Evolutionary conservation across 495 filamentous ascomycete species (phyloP).

Genomic region (Pseudotulostoma volvatum): DNA sequence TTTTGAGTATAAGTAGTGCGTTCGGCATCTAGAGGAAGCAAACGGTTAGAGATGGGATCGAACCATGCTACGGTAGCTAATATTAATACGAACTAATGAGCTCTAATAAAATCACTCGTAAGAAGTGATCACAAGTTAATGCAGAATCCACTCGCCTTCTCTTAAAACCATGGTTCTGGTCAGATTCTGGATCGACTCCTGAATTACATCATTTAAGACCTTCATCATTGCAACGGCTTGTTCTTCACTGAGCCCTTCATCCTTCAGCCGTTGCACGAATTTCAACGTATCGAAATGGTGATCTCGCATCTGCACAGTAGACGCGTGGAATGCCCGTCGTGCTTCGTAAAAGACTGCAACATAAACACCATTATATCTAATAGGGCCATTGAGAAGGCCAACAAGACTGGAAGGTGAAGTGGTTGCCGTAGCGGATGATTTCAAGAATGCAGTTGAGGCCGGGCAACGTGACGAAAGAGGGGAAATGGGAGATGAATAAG

Average conservation of each 20-base stretch:
- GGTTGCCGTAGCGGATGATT: slow-evolving; percentile 4
- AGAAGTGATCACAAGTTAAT: too few relatives aligned
- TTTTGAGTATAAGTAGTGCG: slow-evolving; percentile 88
- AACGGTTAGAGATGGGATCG: too few relatives aligned
- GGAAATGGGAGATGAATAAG: slow-evolving; percentile 8
- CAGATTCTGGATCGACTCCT: slow-evolving; percentile 95
- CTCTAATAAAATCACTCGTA: too few relatives aligned
- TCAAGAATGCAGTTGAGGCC: slow-evolving; percentile 4
- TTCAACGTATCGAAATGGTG: slow-evolving; percentile 98
- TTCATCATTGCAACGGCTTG: slow-evolving; percentile 96
- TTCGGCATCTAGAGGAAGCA: slow-evolving; percentile 29
- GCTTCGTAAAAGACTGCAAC: slow-evolving; percentile 27
- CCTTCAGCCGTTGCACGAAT: slow-evolving; percentile 78
- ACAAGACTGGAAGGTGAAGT: slow-evolving; percentile 5
- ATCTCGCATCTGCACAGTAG: slow-evolving; percentile 43
- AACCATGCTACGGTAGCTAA: too few relatives aligned
- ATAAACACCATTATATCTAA: slow-evolving; percentile 34
- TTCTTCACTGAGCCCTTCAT: slow-evolving; percentile 89
- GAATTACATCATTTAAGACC: slow-evolving; percentile 89
- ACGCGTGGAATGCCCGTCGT: slow-evolving; percentile 50
- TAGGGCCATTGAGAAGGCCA: slow-evolving; percentile 13
- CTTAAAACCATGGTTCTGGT: slow-evolving; percentile 97
- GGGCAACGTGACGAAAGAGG: slow-evolving; percentile 8
- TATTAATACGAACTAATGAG: too few relatives aligned
- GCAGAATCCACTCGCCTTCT: slow-evolving; percentile 50